phyloP scores from a whole-genome alignment of 2,329 filamentous ascomycete species.

The Pestalotiopsis sp. region DNA sequence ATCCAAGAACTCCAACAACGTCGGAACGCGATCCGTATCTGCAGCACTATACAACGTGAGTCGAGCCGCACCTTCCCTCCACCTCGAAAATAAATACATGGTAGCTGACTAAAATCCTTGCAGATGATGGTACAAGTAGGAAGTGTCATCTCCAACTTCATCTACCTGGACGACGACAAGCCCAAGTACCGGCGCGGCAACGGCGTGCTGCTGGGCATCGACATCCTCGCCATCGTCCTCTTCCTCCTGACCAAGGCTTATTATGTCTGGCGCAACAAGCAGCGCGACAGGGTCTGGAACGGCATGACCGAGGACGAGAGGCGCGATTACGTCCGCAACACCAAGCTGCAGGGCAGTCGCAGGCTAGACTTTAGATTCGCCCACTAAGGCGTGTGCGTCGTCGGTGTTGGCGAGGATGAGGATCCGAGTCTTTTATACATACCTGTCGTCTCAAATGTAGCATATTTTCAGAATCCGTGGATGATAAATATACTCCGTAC shows the following conservation, averaged over 20 bases:
- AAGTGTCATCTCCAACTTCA: slow-evolving; percentile 36
- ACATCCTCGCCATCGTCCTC: slow-evolving; percentile 49
- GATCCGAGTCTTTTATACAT: too few relatives aligned
- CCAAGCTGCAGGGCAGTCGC: slow-evolving; percentile 43
- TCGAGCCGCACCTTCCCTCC: not conserved
- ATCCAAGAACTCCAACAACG: slow-evolving; percentile 61
- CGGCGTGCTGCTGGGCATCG: slow-evolving; percentile 52
- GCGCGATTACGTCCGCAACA: slow-evolving; percentile 47
- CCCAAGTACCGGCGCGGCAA: slow-evolving; percentile 59
- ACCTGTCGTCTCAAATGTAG: too few relatives aligned
- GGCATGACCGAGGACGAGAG: slow-evolving; percentile 50
- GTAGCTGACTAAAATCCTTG: not conserved
- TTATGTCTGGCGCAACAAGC: slow-evolving; percentile 53
- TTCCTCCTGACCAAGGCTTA: slow-evolving; percentile 55
- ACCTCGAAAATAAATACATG: not conserved
- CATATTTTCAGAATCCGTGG: too few relatives aligned
- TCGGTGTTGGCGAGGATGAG: too few relatives aligned
- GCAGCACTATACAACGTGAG: slow-evolving; percentile 59
- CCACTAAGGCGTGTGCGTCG: slow-evolving; percentile 27
- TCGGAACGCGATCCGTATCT: slow-evolving; percentile 60
- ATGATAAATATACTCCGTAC: too few relatives aligned
- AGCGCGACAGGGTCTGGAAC: slow-evolving; percentile 48
- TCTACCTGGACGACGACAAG: slow-evolving; percentile 59
- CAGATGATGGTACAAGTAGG: slow-evolving; percentile 40
- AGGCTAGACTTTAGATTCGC: slow-evolving; percentile 45